These are phyloP conservation scores for Danielozyma ontarioensis DNA, from an alignment of 805 yeast genomes.

Conservation along the genomic window DNA sequence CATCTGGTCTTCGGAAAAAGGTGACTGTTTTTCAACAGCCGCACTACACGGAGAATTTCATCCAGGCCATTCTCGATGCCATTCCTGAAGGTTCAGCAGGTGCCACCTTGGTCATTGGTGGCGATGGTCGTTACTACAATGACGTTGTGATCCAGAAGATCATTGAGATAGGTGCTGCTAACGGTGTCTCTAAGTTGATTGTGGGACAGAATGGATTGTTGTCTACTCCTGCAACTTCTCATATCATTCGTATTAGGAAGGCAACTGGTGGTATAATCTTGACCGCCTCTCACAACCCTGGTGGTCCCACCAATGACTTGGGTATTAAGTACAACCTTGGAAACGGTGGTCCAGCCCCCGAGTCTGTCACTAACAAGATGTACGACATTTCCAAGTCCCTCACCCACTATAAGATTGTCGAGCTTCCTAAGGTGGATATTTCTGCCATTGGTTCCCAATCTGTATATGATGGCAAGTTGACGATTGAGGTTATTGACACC, in stretches of 20 bases:
- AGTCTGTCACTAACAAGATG: slow-evolving; percentile 83
- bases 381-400: slow-evolving; percentile 62
- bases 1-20: slow-evolving; percentile 93
- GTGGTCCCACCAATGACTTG: slow-evolving; percentile 87
- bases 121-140: slow-evolving; percentile 94
- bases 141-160: slow-evolving; percentile 75
- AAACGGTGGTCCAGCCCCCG: slow-evolving; percentile 99
- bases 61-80: slow-evolving; percentile 78
- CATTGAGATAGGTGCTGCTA: slow-evolving; percentile 81
- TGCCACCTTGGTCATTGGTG: slow-evolving; percentile 85
- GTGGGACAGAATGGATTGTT: slow-evolving; percentile 85
- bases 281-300: slow-evolving; percentile 97
- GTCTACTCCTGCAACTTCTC: slow-evolving; percentile 97
- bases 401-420: slow-evolving; percentile 54
- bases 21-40: slow-evolving; percentile 76
- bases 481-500: slow-evolving; percentile 78
- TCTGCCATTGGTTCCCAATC: slow-evolving; percentile 45
- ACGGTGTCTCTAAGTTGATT: slow-evolving; percentile 80
- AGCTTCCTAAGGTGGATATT: slow-evolving; percentile 64
- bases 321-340: slow-evolving; percentile 94
- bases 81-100: slow-evolving; percentile 84
- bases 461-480: slow-evolving; percentile 49
- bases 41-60: slow-evolving; percentile 87
- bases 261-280: slow-evolving; percentile 93
- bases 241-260: slow-evolving; percentile 68